A percentile compares a stretch with the other conserved stretches of the same genome.
phyloP scores from a whole-genome alignment of 192 early-diverging fungal genomes.

The Rhizophagus sp. region DNA sequence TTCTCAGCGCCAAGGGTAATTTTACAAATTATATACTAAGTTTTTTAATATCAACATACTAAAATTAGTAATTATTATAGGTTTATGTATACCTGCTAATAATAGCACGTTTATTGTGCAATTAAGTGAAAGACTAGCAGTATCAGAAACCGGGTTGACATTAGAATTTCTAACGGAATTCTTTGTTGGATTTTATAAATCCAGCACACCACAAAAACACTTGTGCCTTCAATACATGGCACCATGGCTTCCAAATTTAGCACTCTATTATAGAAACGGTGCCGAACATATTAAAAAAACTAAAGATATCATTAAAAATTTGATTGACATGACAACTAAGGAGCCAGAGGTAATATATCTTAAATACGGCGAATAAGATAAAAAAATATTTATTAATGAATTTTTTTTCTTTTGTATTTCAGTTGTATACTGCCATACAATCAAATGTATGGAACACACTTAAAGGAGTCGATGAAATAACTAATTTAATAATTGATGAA shows the following conservation, averaged over 20 bases:
- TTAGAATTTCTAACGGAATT: slow-evolving; percentile 88
- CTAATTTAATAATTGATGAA: slow-evolving; percentile 77
- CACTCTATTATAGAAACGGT: slow-evolving; percentile 52
- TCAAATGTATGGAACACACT: slow-evolving; percentile 81
- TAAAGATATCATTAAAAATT: slow-evolving; percentile 69
- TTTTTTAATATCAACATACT: background rate
- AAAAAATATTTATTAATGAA: background rate
- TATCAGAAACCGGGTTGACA: slow-evolving; percentile 75
- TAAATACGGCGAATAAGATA: background rate
- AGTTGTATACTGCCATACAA: slow-evolving; percentile 84
- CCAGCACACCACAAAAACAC: slow-evolving; percentile 67
- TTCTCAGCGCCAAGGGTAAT: slow-evolving; percentile 70
- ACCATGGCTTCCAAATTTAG: slow-evolving; percentile 85
- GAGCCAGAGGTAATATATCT: slow-evolving; percentile 60
- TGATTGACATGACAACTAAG: slow-evolving; percentile 82
- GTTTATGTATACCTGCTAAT: slow-evolving; percentile 87
- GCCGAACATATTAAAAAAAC: slow-evolving; percentile 57
- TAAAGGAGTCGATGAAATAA: slow-evolving; percentile 75
- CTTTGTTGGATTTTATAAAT: slow-evolving; percentile 78
- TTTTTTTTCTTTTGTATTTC: slow-evolving; percentile 20
- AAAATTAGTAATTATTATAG: slow-evolving; percentile 35
- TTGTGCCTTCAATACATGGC: slow-evolving; percentile 87
- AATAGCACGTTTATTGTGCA: slow-evolving; percentile 77
- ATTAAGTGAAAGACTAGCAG: slow-evolving; percentile 81
- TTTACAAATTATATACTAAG: background rate